Evolutionary conservation across 2,329 filamentous ascomycete genomes (phyloP).

Genomic region (Blastomyces gilchristii): DNA sequence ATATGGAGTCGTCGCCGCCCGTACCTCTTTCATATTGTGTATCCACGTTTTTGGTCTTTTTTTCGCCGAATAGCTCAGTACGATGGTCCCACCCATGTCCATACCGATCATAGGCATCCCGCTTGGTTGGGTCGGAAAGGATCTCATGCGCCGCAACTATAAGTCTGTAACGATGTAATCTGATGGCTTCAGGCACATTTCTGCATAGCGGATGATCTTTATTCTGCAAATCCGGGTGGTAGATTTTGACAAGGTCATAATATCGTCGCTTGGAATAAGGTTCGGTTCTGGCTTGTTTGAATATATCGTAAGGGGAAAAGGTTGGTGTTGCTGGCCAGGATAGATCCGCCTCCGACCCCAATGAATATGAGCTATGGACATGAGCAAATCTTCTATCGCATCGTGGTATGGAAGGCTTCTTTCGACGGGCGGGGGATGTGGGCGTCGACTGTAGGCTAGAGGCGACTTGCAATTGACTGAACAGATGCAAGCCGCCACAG

Average conservation of each 20-base stretch:
- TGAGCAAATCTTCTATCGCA: constrained; percentile 30
- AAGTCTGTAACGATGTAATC: constrained; percentile 81
- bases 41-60: constrained; percentile 17
- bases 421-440: constrained; percentile 16
- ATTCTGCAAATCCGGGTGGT: constrained; percentile 69
- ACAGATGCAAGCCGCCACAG: constrained; percentile 29
- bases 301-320: constrained; percentile 79
- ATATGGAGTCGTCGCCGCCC: constrained; percentile 40
- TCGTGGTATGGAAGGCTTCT: constrained; percentile 15
- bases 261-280: constrained; percentile 75
- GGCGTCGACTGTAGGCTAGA: constrained; percentile 23
- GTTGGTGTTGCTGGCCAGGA: constrained; percentile 36
- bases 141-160: constrained; percentile 81
- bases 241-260: constrained; percentile 87
- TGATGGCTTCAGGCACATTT: constrained; percentile 48
- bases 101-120: constrained; percentile 69
- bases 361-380: constrained; percentile 19
- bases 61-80: constrained; percentile 17
- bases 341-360: constrained; percentile 25
- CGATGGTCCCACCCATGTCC: constrained; percentile 66
- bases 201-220: constrained; percentile 35
- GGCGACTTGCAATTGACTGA: constrained; percentile 17
- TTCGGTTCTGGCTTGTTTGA: constrained; percentile 50
- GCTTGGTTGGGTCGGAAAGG: constrained; percentile 68
- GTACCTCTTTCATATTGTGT: constrained; percentile 26